Evolutionary conservation across 1,284 basidiomycete species (phyloP).

Genomic region (Bondarzewia mesenterica): DNA sequence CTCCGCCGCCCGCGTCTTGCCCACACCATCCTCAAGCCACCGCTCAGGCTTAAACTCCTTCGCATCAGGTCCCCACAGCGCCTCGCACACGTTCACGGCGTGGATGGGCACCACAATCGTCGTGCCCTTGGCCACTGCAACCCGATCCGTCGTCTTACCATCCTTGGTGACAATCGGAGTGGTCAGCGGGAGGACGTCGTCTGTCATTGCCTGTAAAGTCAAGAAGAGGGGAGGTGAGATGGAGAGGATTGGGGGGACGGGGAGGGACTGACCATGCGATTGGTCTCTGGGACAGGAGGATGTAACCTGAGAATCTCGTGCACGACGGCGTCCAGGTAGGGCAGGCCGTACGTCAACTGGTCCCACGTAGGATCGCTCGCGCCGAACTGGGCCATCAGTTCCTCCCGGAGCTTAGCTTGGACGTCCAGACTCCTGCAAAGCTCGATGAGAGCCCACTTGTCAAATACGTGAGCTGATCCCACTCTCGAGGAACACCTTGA

Average conservation of each 20-base stretch:
- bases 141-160: slow-evolving; percentile 29
- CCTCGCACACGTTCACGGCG: slow-evolving; percentile 37
- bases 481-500: too few species aligned
- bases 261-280: slow-evolving; percentile 12
- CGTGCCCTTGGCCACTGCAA: slow-evolving; percentile 39
- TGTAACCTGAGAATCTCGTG: slow-evolving; percentile 20
- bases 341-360: neutral
- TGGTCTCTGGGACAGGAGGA: slow-evolving; percentile 14
- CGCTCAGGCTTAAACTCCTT: slow-evolving; percentile 21
- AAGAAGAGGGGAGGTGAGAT: neutral
- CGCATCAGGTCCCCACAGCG: slow-evolving; percentile 34
- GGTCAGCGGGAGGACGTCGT: slow-evolving; percentile 46
- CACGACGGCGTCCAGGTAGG: slow-evolving; percentile 21
- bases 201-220: slow-evolving; percentile 23
- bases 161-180: slow-evolving; percentile 29
- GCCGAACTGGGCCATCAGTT: neutral
- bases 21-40: slow-evolving; percentile 17
- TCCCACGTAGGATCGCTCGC: neutral
- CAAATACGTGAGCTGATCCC: too few species aligned
- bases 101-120: slow-evolving; percentile 30
- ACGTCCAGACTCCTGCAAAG: neutral
- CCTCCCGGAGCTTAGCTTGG: neutral
- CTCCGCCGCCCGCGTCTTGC: slow-evolving; percentile 23
- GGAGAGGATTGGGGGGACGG: neutral
- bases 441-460: neutral